phyloP scores from a whole-genome alignment of 2,329 filamentous ascomycete species.

The Blastomyces parvus region DNA sequence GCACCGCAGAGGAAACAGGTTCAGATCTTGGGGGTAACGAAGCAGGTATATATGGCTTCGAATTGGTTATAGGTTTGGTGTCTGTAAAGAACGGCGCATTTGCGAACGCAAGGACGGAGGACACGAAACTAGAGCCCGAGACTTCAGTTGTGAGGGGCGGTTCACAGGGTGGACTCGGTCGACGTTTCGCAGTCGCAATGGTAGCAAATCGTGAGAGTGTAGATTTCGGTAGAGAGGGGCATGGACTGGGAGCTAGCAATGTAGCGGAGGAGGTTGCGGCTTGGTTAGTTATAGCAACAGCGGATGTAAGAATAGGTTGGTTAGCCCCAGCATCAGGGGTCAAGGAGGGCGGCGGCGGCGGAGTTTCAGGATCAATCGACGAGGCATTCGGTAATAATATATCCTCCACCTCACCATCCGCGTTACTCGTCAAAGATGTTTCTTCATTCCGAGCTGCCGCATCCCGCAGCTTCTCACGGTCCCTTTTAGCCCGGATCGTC shows the following conservation, averaged over 20 bases:
- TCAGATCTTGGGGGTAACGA: conserved; percentile 5
- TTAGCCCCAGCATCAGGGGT: background rate
- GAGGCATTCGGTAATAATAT: background rate
- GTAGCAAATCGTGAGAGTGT: background rate
- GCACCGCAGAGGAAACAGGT: background rate
- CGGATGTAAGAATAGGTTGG: background rate
- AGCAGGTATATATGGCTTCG: background rate
- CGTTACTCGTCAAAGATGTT: background rate
- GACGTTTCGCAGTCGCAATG: background rate
- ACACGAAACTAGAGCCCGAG: background rate
- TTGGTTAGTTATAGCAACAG: background rate
- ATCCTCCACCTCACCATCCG: background rate
- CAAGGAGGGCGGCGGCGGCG: background rate
- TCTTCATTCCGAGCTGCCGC: background rate
- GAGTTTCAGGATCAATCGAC: conserved; percentile 4
- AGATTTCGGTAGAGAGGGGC: background rate
- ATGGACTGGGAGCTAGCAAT: background rate
- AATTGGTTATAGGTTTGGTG: background rate
- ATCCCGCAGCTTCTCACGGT: conserved; percentile 4
- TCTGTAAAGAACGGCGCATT: conserved; percentile 4
- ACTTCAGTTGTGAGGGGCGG: background rate
- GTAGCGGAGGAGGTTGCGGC: background rate
- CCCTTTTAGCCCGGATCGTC: background rate
- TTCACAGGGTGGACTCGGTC: background rate
- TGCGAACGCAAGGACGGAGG: conserved; percentile 3